These are phyloP conservation scores for Scedosporium dehoogii DNA, from an alignment of 2,329 filamentous ascomycete genomes.

Conservation along the genomic window DNA sequence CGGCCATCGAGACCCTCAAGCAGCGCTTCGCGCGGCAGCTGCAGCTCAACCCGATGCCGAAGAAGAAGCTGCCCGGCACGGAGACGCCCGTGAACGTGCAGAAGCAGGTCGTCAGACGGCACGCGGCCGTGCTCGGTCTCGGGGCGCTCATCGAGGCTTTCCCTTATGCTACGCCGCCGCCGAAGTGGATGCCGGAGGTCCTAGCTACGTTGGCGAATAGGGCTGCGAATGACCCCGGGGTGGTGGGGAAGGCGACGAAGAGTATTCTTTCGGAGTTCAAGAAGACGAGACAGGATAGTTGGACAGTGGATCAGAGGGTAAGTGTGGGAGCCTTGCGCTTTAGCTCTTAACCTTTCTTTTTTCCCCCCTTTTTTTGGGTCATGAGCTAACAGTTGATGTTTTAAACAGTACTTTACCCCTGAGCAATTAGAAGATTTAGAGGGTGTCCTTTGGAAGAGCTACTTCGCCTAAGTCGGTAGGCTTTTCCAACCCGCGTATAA, in stretches of 20 bases:
- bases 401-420: conserved; percentile 62
- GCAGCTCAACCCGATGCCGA: conserved; percentile 78
- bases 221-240: conserved; percentile 79
- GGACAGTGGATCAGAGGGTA: conserved; percentile 97
- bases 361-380: background rate
- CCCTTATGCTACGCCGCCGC: conserved; percentile 88
- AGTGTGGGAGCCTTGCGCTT: conserved; percentile 16
- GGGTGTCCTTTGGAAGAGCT: conserved; percentile 98
- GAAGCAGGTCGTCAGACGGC: conserved; percentile 68
- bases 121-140: conserved; percentile 84
- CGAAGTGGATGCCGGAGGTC: conserved; percentile 87
- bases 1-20: conserved; percentile 67
- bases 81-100: conserved; percentile 63
- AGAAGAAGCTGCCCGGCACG: conserved; percentile 52
- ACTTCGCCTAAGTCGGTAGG: conserved; percentile 63
- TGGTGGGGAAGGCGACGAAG: conserved; percentile 95
- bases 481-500: too few relatives aligned
- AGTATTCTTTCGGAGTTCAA: conserved; percentile 93
- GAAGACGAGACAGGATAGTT: conserved; percentile 98
- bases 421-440: conserved; percentile 94
- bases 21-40: conserved; percentile 70
- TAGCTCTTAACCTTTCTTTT: conserved; percentile 16
- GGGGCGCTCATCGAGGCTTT: conserved; percentile 91
- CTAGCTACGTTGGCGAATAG: conserved; percentile 74
- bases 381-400: conserved; percentile 13